Evolutionary conservation across 2,329 filamentous ascomycete species (phyloP).

Genomic region (Clonostachys byssicola): DNA sequence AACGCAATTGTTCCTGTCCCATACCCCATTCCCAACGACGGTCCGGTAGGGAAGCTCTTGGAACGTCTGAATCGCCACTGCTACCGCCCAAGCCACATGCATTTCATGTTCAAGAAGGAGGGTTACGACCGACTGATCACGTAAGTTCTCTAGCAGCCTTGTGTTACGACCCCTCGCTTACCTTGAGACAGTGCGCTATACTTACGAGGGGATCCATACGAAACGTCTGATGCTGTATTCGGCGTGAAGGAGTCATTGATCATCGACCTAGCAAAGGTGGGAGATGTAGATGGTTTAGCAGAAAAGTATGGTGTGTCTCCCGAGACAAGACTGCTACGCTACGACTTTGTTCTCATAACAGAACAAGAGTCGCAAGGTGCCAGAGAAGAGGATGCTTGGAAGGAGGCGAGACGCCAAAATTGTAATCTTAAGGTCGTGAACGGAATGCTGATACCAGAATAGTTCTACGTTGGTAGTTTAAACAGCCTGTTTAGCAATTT

Average conservation of each 20-base stretch:
- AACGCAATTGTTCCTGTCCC: conserved; percentile 77
- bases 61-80: conserved; percentile 62
- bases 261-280: conserved; percentile 54
- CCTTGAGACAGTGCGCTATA: conserved; percentile 60
- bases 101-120: conserved; percentile 82
- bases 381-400: not conserved
- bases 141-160: conserved; percentile 34
- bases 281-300: conserved; percentile 40
- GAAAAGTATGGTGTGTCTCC: conserved; percentile 59
- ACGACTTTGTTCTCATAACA: conserved; percentile 73
- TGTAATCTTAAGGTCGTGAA: conserved; percentile 1
- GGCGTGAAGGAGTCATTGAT: conserved; percentile 79
- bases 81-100: conserved; percentile 73
- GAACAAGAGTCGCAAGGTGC: not conserved
- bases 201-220: conserved; percentile 73
- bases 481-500: too few relatives aligned
- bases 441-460: not conserved
- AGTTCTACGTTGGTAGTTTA: too few relatives aligned
- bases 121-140: conserved; percentile 80
- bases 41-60: conserved; percentile 72
- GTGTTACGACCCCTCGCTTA: not conserved
- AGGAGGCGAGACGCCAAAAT: not conserved
- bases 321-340: conserved; percentile 58
- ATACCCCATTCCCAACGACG: conserved; percentile 80
- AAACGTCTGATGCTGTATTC: conserved; percentile 81